Base-by-base conservation (phyloP, 2,329 filamentous ascomycete species). In the Penicillium hordei region DNA sequence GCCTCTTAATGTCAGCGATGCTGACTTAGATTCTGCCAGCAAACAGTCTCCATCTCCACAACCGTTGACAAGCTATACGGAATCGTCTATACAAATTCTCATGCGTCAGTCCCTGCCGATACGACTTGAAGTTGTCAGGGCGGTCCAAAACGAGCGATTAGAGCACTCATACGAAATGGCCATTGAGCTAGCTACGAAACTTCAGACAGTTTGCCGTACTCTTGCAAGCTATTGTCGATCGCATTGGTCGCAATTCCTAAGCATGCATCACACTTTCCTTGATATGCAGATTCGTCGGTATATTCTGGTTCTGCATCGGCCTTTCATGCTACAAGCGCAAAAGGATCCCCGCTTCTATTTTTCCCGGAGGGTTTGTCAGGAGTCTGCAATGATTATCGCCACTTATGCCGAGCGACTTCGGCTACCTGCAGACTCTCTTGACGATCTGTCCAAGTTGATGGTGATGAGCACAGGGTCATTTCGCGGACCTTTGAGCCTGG, bases 1-100 rank as follows among this genome's bases (percentile, higher is more conserved):
- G 15, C 70, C 70, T 13, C 54, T 53, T 9, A 72, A 73, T 52
- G 43, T 70, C 42, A 62, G 65, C 43, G 70, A 72, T 50, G 25
- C 39, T 15, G 63, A 69, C 48, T 59, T 70, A 19, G 48, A 65
- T 40, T 65, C 66, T n/a, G 54, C 55, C 17, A 63, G 51, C 19
- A 61, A 46, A 23, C n/a, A 50, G 36, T 19, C 59, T 3, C 60
- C 45, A 45, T n/a, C 39, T 33, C 27, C 51, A 23, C 51, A 64
- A n/a, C 61, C 66, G 31, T 49, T 27, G 38, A 39, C 45, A 4
- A 50, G 55, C 13, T 56, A 38, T n/a, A 69, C 69, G 13, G 53
- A 60, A 8, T 61, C 61, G 8, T 70, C 68, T 5, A 52, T 68
- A 17, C 70, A 69, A 51, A 49, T 64, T 13, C 33, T 66, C 6